A percentile compares a stretch with the other conserved stretches of the same genome.
Conservation (phyloP, 2,329 filamentous ascomycete genomes). For the Penicillium sp. region DNA sequence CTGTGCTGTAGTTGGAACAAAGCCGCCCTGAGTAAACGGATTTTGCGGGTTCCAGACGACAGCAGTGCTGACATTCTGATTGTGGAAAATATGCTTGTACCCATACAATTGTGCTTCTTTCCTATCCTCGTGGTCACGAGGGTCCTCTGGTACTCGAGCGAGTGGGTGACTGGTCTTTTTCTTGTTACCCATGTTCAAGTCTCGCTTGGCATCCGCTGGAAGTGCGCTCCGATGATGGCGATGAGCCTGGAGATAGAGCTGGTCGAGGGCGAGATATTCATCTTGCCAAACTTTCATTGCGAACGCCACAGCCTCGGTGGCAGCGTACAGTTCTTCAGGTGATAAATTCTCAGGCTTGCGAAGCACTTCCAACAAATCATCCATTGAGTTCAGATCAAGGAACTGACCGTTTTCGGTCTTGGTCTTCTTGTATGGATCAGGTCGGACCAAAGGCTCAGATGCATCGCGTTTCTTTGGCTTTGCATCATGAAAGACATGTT, state of each 20-base stretch:
- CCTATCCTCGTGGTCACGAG: conserved; percentile 53
- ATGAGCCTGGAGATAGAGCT: conserved; percentile 48
- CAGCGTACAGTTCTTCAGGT: conserved; percentile 53
- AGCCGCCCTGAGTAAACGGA: conserved; percentile 54
- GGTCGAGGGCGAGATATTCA: conserved; percentile 54
- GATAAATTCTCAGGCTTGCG: conserved; percentile 43
- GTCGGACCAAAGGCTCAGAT: conserved; percentile 24
- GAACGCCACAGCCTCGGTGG: conserved; percentile 54
- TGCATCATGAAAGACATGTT: conserved; percentile 30
- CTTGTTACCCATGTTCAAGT: conserved; percentile 16
- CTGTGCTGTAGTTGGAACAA: conserved; percentile 45
- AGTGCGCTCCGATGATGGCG: conserved; percentile 41
- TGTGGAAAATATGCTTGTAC: conserved; percentile 56
- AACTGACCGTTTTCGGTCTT: conserved; percentile 35
- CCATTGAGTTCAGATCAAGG: conserved; percentile 35
- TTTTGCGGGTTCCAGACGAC: conserved; percentile 44
- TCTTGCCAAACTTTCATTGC: conserved; percentile 58
- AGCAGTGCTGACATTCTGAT: conserved; percentile 39
- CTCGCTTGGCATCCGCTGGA: conserved; percentile 38
- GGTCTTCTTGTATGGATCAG: conserved; percentile 35
- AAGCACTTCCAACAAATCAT: conserved; percentile 37
- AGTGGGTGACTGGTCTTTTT: conserved; percentile 20
- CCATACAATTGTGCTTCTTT: conserved; percentile 62
- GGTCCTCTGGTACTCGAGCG: conserved; percentile 16
- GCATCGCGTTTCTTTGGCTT: conserved; percentile 32